Evolutionary conservation across 1,139 yeast species (phyloP).

Genomic region (Hyphopichia fennica): DNA sequence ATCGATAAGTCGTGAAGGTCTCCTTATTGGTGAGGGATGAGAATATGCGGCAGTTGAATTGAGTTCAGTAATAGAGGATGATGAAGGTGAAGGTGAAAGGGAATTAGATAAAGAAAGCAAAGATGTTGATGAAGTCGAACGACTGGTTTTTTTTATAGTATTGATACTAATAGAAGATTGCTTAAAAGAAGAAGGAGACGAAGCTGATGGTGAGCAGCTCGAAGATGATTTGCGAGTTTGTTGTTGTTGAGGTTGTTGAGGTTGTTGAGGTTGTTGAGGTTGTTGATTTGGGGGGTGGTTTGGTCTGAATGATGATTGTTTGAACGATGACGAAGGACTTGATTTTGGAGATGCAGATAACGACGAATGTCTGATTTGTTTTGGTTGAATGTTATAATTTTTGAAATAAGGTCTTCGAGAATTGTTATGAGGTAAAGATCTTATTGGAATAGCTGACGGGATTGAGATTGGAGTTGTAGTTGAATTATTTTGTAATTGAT

Average conservation of each 20-base stretch:
- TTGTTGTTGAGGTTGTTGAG: too few species aligned
- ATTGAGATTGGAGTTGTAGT: neutral
- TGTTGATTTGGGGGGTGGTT: neutral
- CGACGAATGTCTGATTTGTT: neutral
- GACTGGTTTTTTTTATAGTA: slow-evolving; percentile 7
- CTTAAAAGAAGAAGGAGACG: slow-evolving; percentile 1
- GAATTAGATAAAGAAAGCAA: neutral
- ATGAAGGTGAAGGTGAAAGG: neutral
- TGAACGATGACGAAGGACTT: neutral
- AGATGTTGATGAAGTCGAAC: neutral
- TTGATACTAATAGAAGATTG: slow-evolving; percentile 6
- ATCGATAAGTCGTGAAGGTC: neutral
- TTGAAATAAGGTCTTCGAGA: neutral
- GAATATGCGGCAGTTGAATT: neutral
- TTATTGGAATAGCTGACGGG: slow-evolving; percentile 1
- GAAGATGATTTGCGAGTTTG: too few species aligned
- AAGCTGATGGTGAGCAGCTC: too few species aligned
- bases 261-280: neutral
- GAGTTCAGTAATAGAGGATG: neutral
- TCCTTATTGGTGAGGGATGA: neutral
- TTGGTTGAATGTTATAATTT: neutral
- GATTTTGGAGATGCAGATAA: neutral
- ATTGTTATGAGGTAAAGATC: neutral
- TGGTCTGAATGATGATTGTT: too few species aligned
- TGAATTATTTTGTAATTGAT: neutral